Conservation (phyloP, 2,329 filamentous ascomycete species). For the Talaromyces verruculosus region DNA sequence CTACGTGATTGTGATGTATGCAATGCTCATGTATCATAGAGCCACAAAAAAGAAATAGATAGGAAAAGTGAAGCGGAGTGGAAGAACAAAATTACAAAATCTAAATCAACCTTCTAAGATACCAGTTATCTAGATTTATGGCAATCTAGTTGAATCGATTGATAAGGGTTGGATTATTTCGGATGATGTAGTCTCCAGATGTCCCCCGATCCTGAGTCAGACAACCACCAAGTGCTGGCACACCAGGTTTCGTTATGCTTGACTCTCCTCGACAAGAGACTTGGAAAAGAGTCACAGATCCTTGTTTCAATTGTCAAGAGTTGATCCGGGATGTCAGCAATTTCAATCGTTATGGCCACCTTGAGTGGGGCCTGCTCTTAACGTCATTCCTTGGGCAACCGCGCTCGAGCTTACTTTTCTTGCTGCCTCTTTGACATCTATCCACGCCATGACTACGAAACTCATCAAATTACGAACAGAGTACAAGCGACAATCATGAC, state of each 20-base stretch:
- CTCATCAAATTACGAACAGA: neutral
- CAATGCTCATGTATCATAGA: conserved; percentile 13
- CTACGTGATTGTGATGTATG: neutral
- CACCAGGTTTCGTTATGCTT: too few species aligned
- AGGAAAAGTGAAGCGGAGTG: neutral
- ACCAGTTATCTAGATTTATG: conserved; percentile 17
- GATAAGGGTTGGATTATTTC: neutral
- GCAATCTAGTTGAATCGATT: neutral
- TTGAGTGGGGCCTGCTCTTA: too few species aligned
- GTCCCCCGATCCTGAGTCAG: too few species aligned
- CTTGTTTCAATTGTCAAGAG: too few species aligned
- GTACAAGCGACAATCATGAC: conserved; percentile 47
- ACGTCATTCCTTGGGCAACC: too few species aligned
- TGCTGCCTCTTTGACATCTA: conserved; percentile 12
- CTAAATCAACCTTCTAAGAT: neutral
- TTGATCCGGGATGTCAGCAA: too few species aligned
- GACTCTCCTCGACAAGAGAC: too few species aligned
- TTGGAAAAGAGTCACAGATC: too few species aligned
- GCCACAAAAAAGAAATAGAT: conserved; percentile 10
- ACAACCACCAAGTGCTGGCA: too few species aligned
- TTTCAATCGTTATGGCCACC: too few species aligned
- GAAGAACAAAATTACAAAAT: neutral
- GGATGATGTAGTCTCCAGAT: too few species aligned
- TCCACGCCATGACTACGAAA: neutral
- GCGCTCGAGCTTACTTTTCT: conserved; percentile 20